Evolutionary conservation across 495 filamentous ascomycete species (phyloP), one percentile per base, ranked within the genome.

Genomic region (Penicillium coffeae): DNA sequence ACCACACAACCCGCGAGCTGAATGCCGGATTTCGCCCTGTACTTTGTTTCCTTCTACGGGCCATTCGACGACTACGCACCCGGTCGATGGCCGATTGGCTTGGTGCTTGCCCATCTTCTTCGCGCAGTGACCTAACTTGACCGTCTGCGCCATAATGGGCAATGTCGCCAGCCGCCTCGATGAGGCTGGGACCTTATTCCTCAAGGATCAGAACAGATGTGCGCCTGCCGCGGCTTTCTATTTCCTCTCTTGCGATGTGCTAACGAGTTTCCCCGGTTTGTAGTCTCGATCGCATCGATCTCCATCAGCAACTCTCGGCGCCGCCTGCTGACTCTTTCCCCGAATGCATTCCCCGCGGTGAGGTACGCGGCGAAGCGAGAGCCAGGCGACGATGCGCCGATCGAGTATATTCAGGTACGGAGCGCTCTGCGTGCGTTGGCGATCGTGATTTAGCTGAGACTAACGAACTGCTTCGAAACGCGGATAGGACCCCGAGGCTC

Each of bases 171-270:
- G 91, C 76, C 86, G 83, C 68, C 83, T 85, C 53, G 92, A 96
- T 61, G 91, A 96, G 70, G 86, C 87, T 62, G 79, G 84, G 53
- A 76, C 79, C 59, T 70, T 96, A 66, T 90, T 86, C 64, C 77
- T 96, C 66, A 85, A 88, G 72, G 91, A 98, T 64, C 93, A 96
- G 71, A 87, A 75, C 62, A 82, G 89, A 75, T 82, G 92, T 97
- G 67, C 54, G 80, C 51, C 18, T 10, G 25, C 10, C 25, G 15
- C 9, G 21, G 14, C 21, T 30, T 32, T 38, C 22, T 1, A 19
- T 32, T 13, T 35, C 8, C 8, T 34, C 42, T 19, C 7, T 4
- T 18, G 14, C 15, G 8, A 22, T n/a, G 20, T 10, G 10, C 25
- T 30, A 30, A 30, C 25, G 25, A 30, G 10, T 47, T 9, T 45